phyloP scores from a whole-genome alignment of 2,329 filamentous ascomycete species.

The Kalaharituber pfeilii region DNA sequence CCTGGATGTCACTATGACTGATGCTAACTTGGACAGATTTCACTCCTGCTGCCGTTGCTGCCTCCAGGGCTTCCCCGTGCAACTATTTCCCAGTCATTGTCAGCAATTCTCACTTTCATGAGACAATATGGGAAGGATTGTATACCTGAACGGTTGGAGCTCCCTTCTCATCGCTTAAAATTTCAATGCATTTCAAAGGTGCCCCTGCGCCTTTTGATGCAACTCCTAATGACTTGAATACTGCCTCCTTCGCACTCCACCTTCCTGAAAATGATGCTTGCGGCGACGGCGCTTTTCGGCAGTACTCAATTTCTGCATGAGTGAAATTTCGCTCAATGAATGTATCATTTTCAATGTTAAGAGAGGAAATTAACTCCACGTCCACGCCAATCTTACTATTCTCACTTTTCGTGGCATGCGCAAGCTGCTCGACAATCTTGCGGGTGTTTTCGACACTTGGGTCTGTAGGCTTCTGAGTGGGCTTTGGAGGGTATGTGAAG shows the following conservation, averaged over 20 bases:
- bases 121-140: conserved; percentile 18
- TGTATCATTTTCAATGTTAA: conserved; percentile 87
- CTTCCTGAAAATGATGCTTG: conserved; percentile 85
- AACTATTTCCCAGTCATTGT: conserved; percentile 42
- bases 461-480: conserved; percentile 46
- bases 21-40: conserved; percentile 86
- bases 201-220: conserved; percentile 75
- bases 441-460: conserved; percentile 45
- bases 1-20: conserved; percentile 85
- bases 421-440: conserved; percentile 60
- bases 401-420: conserved; percentile 40
- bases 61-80: conserved; percentile 63
- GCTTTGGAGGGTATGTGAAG: conserved; percentile 53
- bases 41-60: conserved; percentile 71
- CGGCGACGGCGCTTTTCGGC: conserved; percentile 57
- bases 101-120: conserved; percentile 9
- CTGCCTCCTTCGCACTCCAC: conserved; percentile 96
- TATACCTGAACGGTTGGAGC: conserved; percentile 74
- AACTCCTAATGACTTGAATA: conserved; percentile 93
- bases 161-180: conserved; percentile 61
- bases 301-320: conserved; percentile 65
- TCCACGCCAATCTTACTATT: conserved; percentile 82
- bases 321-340: conserved; percentile 96
- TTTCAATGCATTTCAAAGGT: conserved; percentile 85
- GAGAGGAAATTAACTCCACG: conserved; percentile 68